A percentile compares a stretch with the other conserved stretches of the same genome.
Evolutionary conservation across 1,139 yeast species (phyloP).

Genomic region (Kodamaea alishanica): DNA sequence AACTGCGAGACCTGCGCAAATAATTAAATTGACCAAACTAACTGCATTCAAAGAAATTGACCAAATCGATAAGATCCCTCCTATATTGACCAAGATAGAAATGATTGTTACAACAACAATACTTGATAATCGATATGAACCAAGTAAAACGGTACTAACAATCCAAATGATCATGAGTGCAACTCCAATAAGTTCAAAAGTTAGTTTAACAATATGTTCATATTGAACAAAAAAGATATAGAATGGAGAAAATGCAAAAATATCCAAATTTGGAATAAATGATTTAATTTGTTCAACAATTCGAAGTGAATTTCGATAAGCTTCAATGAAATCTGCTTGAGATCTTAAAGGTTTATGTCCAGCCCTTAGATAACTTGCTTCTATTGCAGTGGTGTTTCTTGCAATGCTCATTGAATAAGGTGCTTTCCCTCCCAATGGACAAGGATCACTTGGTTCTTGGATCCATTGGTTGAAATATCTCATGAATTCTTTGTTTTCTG

Average conservation of each 20-base stretch:
- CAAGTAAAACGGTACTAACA: conserved; percentile 57
- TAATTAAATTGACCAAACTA: conserved; percentile 79
- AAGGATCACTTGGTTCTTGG: conserved; percentile 77
- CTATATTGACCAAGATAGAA: conserved; percentile 66
- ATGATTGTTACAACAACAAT: conserved; percentile 57
- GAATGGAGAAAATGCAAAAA: conserved; percentile 90
- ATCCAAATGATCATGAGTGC: conserved; percentile 58
- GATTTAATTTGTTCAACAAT: conserved; percentile 56
- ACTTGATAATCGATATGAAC: conserved; percentile 59
- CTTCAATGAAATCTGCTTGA: conserved; percentile 78
- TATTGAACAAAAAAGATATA: conserved; percentile 93
- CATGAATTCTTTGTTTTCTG: conserved; percentile 72
- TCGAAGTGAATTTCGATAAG: conserved; percentile 71
- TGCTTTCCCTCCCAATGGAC: conserved; percentile 95
- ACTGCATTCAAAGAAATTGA: conserved; percentile 83
- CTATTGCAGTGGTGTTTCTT: conserved; percentile 36
- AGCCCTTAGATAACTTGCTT: conserved; percentile 69
- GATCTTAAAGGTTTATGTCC: conserved; percentile 80
- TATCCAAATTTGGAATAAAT: conserved; percentile 39
- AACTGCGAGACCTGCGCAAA: conserved; percentile 88
- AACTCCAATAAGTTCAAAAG: conserved; percentile 51
- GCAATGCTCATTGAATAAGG: conserved; percentile 70
- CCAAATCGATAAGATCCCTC: conserved; percentile 76
- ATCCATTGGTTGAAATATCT: conserved; percentile 78
- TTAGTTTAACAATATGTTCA: conserved; percentile 53